Evolutionary conservation across 2,329 filamentous ascomycete genomes (phyloP).

Genomic region (Colletotrichum falcatum): DNA sequence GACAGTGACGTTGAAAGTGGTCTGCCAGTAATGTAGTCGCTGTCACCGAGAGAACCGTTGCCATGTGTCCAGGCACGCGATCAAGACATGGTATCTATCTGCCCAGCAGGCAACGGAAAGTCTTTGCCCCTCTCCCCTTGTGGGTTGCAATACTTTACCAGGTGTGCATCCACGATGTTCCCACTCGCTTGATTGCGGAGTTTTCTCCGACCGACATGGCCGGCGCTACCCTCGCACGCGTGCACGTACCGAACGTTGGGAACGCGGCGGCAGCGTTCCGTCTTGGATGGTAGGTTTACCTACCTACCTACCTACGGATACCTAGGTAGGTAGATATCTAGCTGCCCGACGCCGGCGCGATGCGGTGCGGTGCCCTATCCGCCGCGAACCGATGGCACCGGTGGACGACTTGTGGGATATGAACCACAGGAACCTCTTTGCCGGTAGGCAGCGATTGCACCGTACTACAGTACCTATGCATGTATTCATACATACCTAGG

Average conservation of each 20-base stretch:
- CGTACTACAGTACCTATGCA: not conserved
- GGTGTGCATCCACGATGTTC: too few relatives aligned
- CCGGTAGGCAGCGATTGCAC: not conserved
- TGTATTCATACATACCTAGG: too few relatives aligned
- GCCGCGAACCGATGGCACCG: conserved; percentile 21
- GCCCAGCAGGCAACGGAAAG: not conserved
- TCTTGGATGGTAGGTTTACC: not conserved
- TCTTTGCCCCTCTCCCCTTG: not conserved
- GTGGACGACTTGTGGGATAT: conserved; percentile 21
- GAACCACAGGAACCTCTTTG: not conserved
- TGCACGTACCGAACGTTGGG: conserved; percentile 15
- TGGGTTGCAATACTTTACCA: not conserved
- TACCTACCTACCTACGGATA: not conserved
- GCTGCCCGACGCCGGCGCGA: not conserved
- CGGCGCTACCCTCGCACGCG: conserved; percentile 4
- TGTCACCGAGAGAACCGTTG: not conserved
- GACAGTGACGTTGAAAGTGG: not conserved
- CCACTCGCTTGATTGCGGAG: conserved; percentile 12
- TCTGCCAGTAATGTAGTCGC: not conserved
- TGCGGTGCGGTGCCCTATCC: not conserved
- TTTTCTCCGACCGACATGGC: conserved; percentile 24
- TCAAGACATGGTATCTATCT: conserved; percentile 10
- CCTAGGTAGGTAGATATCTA: too few relatives aligned
- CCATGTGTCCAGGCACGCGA: not conserved
- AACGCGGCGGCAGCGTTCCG: conserved; percentile 5